A percentile compares a stretch with the other conserved stretches of the same genome.
Conservation (phyloP, 2,329 filamentous ascomycete genomes). For the Fusarium sp. region DNA sequence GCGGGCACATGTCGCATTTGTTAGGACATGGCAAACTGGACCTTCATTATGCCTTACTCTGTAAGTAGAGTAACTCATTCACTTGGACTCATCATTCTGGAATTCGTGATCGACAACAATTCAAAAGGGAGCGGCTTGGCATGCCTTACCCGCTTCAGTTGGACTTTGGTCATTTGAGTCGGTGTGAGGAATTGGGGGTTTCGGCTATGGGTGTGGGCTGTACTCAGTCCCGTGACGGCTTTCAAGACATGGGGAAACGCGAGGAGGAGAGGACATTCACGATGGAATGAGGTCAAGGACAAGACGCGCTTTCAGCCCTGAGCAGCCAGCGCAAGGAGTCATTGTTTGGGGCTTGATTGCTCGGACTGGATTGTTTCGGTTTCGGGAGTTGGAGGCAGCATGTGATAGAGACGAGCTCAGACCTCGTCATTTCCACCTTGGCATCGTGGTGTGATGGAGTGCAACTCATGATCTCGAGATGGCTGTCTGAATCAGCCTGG, state of each 20-base stretch:
- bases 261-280: not conserved
- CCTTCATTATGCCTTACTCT: not conserved
- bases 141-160: not conserved
- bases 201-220: not conserved
- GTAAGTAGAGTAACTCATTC: not conserved
- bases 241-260: constrained; percentile 1
- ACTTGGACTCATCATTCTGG: not conserved
- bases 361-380: not conserved
- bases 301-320: not conserved
- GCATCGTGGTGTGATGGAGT: not conserved
- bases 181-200: constrained; percentile 3
- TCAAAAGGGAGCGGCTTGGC: not conserved
- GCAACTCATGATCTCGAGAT: not conserved
- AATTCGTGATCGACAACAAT: not conserved
- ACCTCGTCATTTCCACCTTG: constrained; percentile 11
- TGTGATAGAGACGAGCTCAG: constrained; percentile 7
- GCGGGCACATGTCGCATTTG: not conserved
- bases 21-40: not conserved
- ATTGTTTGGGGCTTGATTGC: not conserved
- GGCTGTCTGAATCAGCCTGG: constrained; percentile 5
- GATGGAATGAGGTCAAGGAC: not conserved
- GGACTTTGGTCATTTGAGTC: not conserved
- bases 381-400: not conserved
- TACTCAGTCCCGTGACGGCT: not conserved
- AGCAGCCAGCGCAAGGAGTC: not conserved